A percentile compares a stretch with the other conserved stretches of the same genome.
phyloP scores from a whole-genome alignment of 2,329 filamentous ascomycete genomes.

The Phyllosticta ampelicida region DNA sequence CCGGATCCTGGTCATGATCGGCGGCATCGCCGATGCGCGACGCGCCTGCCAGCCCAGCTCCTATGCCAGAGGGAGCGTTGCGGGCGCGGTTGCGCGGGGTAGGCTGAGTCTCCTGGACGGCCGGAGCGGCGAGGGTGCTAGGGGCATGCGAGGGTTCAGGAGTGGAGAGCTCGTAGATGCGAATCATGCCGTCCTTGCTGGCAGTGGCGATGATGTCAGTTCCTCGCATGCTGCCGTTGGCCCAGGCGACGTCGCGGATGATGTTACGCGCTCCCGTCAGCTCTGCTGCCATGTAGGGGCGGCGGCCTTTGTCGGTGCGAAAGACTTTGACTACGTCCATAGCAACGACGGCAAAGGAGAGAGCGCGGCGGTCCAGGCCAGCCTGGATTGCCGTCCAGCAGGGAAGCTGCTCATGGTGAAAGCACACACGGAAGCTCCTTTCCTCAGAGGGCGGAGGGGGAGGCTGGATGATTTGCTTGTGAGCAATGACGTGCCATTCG shows the following conservation, averaged over 20 bases:
- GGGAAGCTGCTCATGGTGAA: slow-evolving; percentile 78
- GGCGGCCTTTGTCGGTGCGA: slow-evolving; percentile 60
- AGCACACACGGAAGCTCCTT: slow-evolving; percentile 73
- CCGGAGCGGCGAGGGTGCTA: slow-evolving; percentile 1
- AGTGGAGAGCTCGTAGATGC: slow-evolving; percentile 75
- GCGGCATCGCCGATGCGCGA: slow-evolving; percentile 35
- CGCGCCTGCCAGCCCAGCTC: slow-evolving; percentile 40
- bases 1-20: slow-evolving; percentile 48
- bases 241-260: slow-evolving; percentile 74
- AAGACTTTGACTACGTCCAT: slow-evolving; percentile 79
- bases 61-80: slow-evolving; percentile 40
- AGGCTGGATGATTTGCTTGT: slow-evolving; percentile 58
- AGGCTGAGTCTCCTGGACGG: slow-evolving; percentile 3
- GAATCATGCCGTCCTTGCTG: slow-evolving; percentile 80
- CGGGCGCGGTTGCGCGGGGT: slow-evolving; percentile 12
- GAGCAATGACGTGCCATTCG: slow-evolving; percentile 65
- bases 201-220: slow-evolving; percentile 87
- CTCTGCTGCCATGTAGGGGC: slow-evolving; percentile 77
- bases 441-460: slow-evolving; percentile 69
- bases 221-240: slow-evolving; percentile 78
- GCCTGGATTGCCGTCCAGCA: slow-evolving; percentile 68
- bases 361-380: slow-evolving; percentile 67
- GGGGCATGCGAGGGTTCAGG: slow-evolving; percentile 36
- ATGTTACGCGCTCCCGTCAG: slow-evolving; percentile 63
- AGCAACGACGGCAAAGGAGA: slow-evolving; percentile 74